phyloP scores from a whole-genome alignment of 768 basidiomycete species.

The Pholiota molesta region DNA sequence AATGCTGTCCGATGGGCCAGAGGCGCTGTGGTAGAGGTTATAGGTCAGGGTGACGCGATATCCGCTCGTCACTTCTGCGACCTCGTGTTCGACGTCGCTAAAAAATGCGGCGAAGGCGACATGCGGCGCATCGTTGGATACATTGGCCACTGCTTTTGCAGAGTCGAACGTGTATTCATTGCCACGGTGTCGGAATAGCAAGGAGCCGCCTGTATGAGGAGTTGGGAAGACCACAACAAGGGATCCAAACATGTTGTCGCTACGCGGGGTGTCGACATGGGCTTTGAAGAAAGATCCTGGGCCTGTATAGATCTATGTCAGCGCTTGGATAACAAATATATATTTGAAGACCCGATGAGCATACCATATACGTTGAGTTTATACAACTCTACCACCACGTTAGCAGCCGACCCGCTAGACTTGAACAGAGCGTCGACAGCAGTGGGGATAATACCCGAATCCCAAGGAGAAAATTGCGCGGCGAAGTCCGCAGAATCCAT shows the following conservation, averaged over 20 bases:
- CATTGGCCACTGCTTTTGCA: neutral
- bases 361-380: neutral
- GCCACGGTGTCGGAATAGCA: neutral
- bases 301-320: constrained; percentile 18
- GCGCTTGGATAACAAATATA: neutral
- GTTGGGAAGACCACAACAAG: constrained; percentile 49
- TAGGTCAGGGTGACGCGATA: constrained; percentile 46
- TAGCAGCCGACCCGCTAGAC: neutral
- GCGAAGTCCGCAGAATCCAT: neutral
- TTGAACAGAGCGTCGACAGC: neutral
- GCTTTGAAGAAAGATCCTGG: constrained; percentile 47
- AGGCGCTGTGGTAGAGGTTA: constrained; percentile 22
- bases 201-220: constrained; percentile 19
- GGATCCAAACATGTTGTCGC: constrained; percentile 48
- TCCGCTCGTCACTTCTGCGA: constrained; percentile 35
- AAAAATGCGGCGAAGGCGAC: constrained; percentile 37
- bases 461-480: neutral
- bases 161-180: neutral
- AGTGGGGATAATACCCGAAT: neutral
- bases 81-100: constrained; percentile 46
- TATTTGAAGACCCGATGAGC: neutral
- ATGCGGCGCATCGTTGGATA: constrained; percentile 23
- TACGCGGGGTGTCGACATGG: constrained; percentile 48
- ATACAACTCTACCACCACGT: neutral
- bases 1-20: neutral